These are phyloP conservation scores for Primulina eburnea DNA, from an alignment of 257 asterid genomes.

Conservation along the genomic window DNA sequence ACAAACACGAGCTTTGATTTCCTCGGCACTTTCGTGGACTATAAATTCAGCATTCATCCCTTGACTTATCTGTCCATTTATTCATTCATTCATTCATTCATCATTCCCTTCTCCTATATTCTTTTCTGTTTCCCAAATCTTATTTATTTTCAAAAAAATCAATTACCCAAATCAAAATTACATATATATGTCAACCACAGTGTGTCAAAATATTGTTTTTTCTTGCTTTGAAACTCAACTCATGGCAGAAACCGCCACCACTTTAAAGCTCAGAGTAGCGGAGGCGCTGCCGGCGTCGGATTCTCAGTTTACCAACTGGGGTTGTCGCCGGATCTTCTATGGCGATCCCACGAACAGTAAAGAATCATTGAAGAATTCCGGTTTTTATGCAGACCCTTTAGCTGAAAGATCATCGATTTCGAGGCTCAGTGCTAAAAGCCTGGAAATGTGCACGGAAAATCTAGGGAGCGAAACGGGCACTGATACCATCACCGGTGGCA, in stretches of 20 bases:
- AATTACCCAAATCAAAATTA: neutral
- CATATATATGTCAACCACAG: constrained; percentile 50
- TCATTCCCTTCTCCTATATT: constrained; percentile 12
- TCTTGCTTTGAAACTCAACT: constrained; percentile 42
- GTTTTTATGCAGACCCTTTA: constrained; percentile 30
- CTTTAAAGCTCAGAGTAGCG: constrained; percentile 37
- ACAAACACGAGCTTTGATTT: constrained; percentile 19
- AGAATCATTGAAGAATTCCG: constrained; percentile 14
- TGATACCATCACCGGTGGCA: constrained; percentile 39
- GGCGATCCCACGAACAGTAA: neutral
- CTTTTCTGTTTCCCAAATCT: constrained; percentile 2
- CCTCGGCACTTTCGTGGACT: constrained; percentile 47
- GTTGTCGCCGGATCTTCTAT: constrained; percentile 37
- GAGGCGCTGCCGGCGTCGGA: constrained; percentile 23
- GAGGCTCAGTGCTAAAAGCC: constrained; percentile 46
- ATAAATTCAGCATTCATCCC: constrained; percentile 58
- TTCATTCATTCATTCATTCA: constrained; percentile 34
- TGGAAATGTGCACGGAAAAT: constrained; percentile 77
- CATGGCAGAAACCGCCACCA: constrained; percentile 45
- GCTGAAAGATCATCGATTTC: constrained; percentile 29
- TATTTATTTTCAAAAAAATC: neutral
- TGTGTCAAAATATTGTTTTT: constrained; percentile 37
- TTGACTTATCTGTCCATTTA: constrained; percentile 41
- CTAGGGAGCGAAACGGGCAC: constrained; percentile 80
- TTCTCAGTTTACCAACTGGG: constrained; percentile 38